Evolutionary conservation across 2,329 filamentous ascomycete species (phyloP).

Genomic region (Incumbomyces lentus): DNA sequence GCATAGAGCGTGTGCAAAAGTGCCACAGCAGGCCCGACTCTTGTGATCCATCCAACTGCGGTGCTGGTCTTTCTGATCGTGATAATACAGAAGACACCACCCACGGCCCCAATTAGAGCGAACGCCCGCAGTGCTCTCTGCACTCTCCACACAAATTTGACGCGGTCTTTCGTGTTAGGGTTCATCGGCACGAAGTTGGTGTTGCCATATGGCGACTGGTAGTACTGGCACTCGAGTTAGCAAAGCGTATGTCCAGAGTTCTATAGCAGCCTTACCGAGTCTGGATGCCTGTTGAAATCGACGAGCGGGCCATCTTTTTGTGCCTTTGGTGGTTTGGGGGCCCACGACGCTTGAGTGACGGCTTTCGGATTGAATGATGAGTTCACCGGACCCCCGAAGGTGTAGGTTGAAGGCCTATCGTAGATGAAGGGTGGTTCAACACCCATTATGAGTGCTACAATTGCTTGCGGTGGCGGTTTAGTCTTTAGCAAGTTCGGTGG

Average conservation of each 20-base stretch:
- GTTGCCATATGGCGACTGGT: constrained; percentile 51
- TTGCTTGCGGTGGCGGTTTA: background rate
- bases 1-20: constrained; percentile 64
- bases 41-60: constrained; percentile 62
- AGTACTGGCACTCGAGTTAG: constrained; percentile 26
- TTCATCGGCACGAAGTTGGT: constrained; percentile 57
- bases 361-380: constrained; percentile 75
- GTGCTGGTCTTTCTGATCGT: constrained; percentile 59
- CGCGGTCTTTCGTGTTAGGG: constrained; percentile 56
- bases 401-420: constrained; percentile 44
- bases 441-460: constrained; percentile 34
- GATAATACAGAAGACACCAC: constrained; percentile 65
- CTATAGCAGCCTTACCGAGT: constrained; percentile 45
- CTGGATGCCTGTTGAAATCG: constrained; percentile 75
- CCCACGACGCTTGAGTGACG: constrained; percentile 67
- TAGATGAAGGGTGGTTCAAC: constrained; percentile 64
- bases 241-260: background rate
- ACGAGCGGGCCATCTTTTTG: constrained; percentile 67
- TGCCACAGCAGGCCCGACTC: constrained; percentile 64
- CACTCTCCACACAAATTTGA: constrained; percentile 57
- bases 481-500: background rate
- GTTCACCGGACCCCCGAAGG: constrained; percentile 42
- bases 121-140: constrained; percentile 60
- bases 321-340: constrained; percentile 47
- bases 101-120: constrained; percentile 58